These are phyloP conservation scores for Wickerhamomyces tratensis DNA, from an alignment of 805 yeast species.

Conservation along the genomic window DNA sequence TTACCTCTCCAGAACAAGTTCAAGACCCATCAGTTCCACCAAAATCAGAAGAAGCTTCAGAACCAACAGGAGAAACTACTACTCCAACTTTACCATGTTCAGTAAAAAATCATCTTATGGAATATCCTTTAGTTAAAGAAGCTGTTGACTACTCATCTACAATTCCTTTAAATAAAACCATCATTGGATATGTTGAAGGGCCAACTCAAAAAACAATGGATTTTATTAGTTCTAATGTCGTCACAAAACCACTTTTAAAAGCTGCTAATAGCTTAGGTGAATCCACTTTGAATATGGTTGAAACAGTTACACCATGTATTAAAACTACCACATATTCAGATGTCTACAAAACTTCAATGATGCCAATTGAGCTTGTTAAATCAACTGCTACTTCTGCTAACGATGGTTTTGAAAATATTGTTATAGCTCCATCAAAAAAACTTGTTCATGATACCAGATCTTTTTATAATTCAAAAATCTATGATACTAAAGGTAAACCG, in stretches of 20 bases:
- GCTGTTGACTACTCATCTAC: constrained; percentile 29
- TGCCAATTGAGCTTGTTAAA: constrained; percentile 29
- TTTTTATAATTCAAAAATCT: constrained; percentile 38
- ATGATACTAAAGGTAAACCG: constrained; percentile 55
- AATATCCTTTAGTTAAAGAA: constrained; percentile 45
- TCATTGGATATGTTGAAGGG: constrained; percentile 20
- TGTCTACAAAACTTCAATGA: constrained; percentile 42
- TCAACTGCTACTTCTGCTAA: constrained; percentile 25
- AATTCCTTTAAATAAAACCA: constrained; percentile 27
- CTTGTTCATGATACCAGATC: constrained; percentile 38
- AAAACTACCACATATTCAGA: constrained; percentile 43
- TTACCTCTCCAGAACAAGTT: no score
- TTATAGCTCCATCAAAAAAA: constrained; percentile 38
- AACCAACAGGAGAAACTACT: constrained; percentile 4
- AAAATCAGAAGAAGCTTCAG: no score
- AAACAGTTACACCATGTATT: constrained; percentile 46
- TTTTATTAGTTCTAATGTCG: constrained; percentile 22
- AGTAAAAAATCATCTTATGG: constrained; percentile 7
- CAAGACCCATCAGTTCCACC: no score
- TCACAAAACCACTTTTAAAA: constrained; percentile 32
- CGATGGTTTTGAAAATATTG: constrained; percentile 23
- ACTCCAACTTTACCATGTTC: no score
- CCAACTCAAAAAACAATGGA: constrained; percentile 20
- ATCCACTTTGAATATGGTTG: constrained; percentile 44
- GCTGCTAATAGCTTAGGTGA: constrained; percentile 48